Conservation (phyloP, 306 rosid species). For the Prunus mongolica region DNA sequence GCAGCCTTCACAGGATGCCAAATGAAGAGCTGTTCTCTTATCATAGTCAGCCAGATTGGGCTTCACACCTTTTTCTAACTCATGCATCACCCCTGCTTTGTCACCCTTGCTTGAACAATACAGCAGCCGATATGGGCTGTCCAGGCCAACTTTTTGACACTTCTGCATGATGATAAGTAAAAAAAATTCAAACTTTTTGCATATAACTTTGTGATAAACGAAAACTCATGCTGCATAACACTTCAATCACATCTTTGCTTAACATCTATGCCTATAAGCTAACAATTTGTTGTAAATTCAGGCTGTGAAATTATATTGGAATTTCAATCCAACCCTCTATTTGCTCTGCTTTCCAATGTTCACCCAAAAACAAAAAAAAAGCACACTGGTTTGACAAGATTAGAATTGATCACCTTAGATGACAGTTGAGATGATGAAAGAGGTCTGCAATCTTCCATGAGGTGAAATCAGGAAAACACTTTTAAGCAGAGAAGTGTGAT, state of each 20-base stretch:
- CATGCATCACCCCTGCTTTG: constrained; percentile 27
- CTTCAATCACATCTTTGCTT: not conserved
- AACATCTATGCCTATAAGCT: not conserved
- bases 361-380: not conserved
- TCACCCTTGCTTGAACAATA: constrained; percentile 32
- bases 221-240: not conserved
- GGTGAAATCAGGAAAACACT: not conserved
- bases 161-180: not conserved
- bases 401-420: constrained; percentile 14
- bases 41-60: constrained; percentile 26
- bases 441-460: constrained; percentile 1
- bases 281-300: not conserved
- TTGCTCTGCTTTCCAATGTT: not conserved
- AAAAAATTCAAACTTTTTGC: not conserved
- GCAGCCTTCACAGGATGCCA: constrained; percentile 32
- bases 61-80: constrained; percentile 24
- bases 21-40: constrained; percentile 34
- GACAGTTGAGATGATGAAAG: not conserved
- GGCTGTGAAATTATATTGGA: not conserved
- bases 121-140: constrained; percentile 22
- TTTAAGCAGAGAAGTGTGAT: not conserved
- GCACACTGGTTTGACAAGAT: not conserved
- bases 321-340: not conserved
- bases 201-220: too few species aligned
- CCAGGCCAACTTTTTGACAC: not conserved